These are phyloP conservation scores for Articulospora tetracladia DNA, from an alignment of 495 filamentous ascomycete species.

Conservation along the genomic window DNA sequence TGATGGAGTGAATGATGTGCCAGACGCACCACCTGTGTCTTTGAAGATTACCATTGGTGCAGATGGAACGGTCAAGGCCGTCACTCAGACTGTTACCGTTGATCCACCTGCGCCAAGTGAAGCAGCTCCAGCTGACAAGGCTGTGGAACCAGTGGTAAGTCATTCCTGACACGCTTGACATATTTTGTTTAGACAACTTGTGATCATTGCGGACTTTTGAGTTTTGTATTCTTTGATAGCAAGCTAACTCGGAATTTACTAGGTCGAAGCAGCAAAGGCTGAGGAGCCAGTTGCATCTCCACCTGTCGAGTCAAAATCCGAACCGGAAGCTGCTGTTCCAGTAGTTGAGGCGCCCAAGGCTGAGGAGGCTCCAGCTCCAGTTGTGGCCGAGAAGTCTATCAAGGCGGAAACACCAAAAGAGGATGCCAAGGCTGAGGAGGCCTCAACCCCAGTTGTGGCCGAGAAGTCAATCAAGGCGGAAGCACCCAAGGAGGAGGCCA, in stretches of 20 bases:
- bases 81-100: background rate
- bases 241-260: background rate
- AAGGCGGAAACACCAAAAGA: background rate
- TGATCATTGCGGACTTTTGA: too few species aligned
- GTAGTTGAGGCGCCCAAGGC: background rate
- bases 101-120: background rate
- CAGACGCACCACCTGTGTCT: conserved; percentile 6
- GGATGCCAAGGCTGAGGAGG: background rate
- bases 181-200: too few species aligned
- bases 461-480: background rate
- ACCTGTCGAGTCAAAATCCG: background rate
- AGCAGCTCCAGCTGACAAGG: background rate
- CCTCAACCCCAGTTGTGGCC: background rate
- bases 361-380: background rate
- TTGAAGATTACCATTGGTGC: conserved; percentile 15
- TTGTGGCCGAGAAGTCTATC: background rate
- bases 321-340: background rate
- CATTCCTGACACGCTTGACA: too few species aligned
- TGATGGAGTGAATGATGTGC: background rate
- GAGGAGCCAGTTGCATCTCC: background rate
- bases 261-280: background rate
- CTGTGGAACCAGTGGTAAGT: background rate
- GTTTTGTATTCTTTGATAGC: background rate
- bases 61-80: conserved; percentile 9
- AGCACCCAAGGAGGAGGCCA: background rate